Conservation (phyloP, 345 rosid genomes). For the Gossypium stocksii region DNA sequence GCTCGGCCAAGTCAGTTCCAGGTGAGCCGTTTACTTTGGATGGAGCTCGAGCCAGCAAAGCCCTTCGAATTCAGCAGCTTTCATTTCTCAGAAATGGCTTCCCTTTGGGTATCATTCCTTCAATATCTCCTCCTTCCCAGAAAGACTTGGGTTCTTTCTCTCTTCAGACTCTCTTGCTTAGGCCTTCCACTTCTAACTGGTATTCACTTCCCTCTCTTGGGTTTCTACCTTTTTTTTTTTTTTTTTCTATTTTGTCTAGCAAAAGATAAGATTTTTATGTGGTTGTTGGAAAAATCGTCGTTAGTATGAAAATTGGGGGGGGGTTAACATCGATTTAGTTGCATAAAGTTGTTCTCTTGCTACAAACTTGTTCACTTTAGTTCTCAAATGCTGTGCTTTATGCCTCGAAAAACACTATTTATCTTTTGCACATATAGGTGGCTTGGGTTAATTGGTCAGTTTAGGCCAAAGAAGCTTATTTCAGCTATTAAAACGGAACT, state of each 20-base stretch:
- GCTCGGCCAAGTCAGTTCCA: slow-evolving; percentile 64
- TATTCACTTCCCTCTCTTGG: slow-evolving; percentile 18
- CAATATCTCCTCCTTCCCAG: slow-evolving; percentile 42
- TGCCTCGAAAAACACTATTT: neutral
- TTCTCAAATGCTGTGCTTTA: neutral
- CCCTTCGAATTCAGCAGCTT: slow-evolving; percentile 81
- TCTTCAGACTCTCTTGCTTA: slow-evolving; percentile 60
- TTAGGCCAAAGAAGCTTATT: slow-evolving; percentile 71
- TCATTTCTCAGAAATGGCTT: slow-evolving; percentile 59
- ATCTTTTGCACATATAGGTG: slow-evolving; percentile 39
- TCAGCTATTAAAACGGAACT: slow-evolving; percentile 53
- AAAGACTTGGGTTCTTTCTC: slow-evolving; percentile 66
- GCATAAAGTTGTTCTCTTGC: neutral
- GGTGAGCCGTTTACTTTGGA: slow-evolving; percentile 68
- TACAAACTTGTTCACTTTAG: neutral
- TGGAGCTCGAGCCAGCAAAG: slow-evolving; percentile 60
- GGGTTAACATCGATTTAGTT: neutral
- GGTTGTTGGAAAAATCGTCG: neutral
- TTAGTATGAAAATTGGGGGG: neutral
- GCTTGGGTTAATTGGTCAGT: slow-evolving; percentile 67
- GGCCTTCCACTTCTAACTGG: slow-evolving; percentile 54
- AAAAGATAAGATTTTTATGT: neutral
- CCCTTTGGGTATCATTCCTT: slow-evolving; percentile 78
- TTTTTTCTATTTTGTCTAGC: neutral
- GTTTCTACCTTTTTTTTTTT: neutral